Evolutionary conservation across 805 yeast genomes (phyloP), one percentile per base, ranked within the genome.

Genomic region (Soucietia sequanensis): DNA sequence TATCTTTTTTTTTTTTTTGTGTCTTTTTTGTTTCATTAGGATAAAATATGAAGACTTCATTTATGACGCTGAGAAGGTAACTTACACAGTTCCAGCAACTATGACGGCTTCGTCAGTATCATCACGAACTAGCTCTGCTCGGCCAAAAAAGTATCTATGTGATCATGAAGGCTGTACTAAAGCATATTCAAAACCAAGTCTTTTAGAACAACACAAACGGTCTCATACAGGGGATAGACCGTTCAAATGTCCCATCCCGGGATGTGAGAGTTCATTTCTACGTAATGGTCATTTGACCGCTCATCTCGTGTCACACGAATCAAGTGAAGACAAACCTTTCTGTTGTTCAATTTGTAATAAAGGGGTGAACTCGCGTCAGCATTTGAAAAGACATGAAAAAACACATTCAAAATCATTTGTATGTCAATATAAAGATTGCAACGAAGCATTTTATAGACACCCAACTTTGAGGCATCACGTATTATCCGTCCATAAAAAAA

Each of bases 181-280:
- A 56, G 74, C 84, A 1, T 91, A 88, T 50, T 65, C 84, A 5
- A 70, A 91, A 31, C 97, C 97, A 0, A 81, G 95, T 1, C 67
- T 88, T 8, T 65, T 93, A 33, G 85, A 81, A 23, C 96, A 87
- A 49, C 99, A 89, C 58, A 62, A 71, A 55, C 70, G 89, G 45
- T 70, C 89, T 1, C 97, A 89, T 57, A 77, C 88, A 4, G 76
- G 78, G 43, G 91, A 84, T 43, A 72, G 95, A 39, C 95, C 96
- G 0, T 89, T 75, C 51, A 58, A 56, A 23, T 85, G 96, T 57
- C 60, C 66, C 5, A 65, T 64, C 11, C 54, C 59, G 2, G 65
- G 58, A 4, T 93, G 99, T 58, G 67, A 60, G 1, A 76, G 76
- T 41, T 56, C 81, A 0, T 93, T 88, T 52, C 66, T 78, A 12